A percentile compares a stretch with the other conserved stretches of the same genome.
These are phyloP conservation scores for Pseudogymnoascus sp. DNA, from an alignment of 2,329 filamentous ascomycete species.

Conservation along the genomic window DNA sequence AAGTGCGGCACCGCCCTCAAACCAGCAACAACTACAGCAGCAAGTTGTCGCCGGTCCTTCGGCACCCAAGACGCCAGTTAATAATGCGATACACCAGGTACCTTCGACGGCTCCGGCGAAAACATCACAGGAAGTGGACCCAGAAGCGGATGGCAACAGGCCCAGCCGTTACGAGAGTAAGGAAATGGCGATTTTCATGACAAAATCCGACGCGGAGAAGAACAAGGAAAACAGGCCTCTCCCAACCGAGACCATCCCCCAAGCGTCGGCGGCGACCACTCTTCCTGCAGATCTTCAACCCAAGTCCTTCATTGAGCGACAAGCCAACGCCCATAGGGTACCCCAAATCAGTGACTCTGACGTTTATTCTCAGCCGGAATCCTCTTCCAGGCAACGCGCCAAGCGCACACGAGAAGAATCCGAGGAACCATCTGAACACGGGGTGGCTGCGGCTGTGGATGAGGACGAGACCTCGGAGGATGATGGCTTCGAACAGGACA, in stretches of 20 bases:
- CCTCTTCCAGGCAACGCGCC: not conserved
- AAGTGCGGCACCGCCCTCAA: not conserved
- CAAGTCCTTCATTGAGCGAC: conserved; percentile 19
- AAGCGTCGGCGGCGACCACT: not conserved
- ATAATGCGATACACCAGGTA: not conserved
- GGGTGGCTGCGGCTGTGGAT: not conserved
- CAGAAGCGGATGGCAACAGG: not conserved
- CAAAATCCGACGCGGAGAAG: conserved; percentile 16
- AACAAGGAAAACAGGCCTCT: conserved; percentile 27
- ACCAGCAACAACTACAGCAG: not conserved
- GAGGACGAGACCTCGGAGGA: conserved; percentile 28
- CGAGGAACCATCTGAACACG: not conserved
- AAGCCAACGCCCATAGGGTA: conserved; percentile 18
- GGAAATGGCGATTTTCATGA: not conserved
- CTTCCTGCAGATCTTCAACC: conserved; percentile 8
- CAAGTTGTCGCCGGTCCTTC: not conserved
- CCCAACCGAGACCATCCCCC: not conserved
- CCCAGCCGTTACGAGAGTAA: too few species aligned
- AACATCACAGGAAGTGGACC: not conserved
- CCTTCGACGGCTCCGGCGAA: conserved; percentile 2
- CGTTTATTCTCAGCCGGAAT: conserved; percentile 12
- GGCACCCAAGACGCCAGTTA: not conserved
- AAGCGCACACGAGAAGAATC: not conserved
- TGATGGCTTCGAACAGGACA: conserved; percentile 36
- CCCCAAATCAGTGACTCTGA: conserved; percentile 15